Evolutionary conservation across 495 filamentous ascomycete genomes (phyloP), one percentile per base, ranked within the genome.

Genomic region (Lineolata rhizophorae): DNA sequence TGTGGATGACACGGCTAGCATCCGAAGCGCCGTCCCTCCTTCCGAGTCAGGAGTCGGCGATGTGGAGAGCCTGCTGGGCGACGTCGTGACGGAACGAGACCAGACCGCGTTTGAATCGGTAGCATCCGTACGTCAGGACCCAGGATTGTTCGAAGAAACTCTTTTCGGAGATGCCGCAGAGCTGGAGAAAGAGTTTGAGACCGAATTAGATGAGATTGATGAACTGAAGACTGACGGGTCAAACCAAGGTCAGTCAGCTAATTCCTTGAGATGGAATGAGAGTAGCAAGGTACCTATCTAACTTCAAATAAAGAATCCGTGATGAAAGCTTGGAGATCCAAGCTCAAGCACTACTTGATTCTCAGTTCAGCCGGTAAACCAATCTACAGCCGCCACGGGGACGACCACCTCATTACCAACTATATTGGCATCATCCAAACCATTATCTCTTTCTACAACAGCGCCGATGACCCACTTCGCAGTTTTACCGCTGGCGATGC

Each of bases 361-460:
- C 58, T 99, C 0, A 94, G 90, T 2, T 81, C 80, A 8, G 87
- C 90, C 19, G 90, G 90, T n/a, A 99, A 99, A 48, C 90, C 90
- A 3, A 85, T 99, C 22, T 99, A 82, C 52, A 93, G 80, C 36
- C 64, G 90, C 35, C 82, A 99, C 49, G 90, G 90, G 16, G 81
- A 92, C 38, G 65, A 90, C 38, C 70, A 72, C 13, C 55, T 95
- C 21, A 75, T 94, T 41, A 92, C 82, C 30, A 72, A 73, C 21
- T 93, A 85, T 45, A 83, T 92, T 54, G 90, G 90, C n/a, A 71
- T 94, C 11, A 75, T 92, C 5, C 90, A 95, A 41, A 94, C 90
- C 30, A 85, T 95, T 45, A 90, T 99, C 32, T 93, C 90, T 3
- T 95, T 93, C 55, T 94, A 90, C 45, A 72, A 93, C 46, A 70